phyloP scores from a whole-genome alignment of 345 rosid genomes.

The Camelina hispida region DNA sequence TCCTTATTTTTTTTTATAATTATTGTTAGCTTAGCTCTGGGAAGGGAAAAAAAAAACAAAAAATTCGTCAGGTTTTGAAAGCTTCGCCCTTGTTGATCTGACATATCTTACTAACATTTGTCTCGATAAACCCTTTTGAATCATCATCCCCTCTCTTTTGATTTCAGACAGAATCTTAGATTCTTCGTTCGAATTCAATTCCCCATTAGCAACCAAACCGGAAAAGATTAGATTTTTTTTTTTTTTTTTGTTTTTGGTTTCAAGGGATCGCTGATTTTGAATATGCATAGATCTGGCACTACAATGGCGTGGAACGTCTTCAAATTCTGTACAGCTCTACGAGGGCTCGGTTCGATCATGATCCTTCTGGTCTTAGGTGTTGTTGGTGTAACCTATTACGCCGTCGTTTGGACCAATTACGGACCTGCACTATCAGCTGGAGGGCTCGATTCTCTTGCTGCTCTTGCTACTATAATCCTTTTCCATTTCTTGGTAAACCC shows the following conservation, averaged over 20 bases:
- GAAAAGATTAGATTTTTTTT: conserved; percentile 21
- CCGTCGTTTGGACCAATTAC: conserved; percentile 86
- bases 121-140: conserved; percentile 2
- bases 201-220: background rate
- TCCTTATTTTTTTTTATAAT: no score
- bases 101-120: conserved; percentile 8
- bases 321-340: conserved; percentile 89
- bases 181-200: conserved; percentile 15
- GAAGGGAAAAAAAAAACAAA: background rate
- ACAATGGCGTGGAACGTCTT: conserved; percentile 99
- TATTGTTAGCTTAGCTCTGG: no score
- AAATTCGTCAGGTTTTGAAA: conserved; percentile 20
- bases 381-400: conserved; percentile 91
- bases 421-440: conserved; percentile 77
- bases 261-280: conserved; percentile 29
- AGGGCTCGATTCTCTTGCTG: conserved; percentile 64
- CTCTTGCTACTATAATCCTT: conserved; percentile 63
- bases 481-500: conserved; percentile 78
- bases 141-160: no score
- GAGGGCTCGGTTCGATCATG: conserved; percentile 99
- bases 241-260: no score
- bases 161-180: background rate
- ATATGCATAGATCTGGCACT: conserved; percentile 95
- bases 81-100: conserved; percentile 28
- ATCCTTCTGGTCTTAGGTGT: conserved; percentile 90